Evolutionary conservation across 306 rosid genomes (phyloP).

Genomic region (Gastrolobium bilobum): DNA sequence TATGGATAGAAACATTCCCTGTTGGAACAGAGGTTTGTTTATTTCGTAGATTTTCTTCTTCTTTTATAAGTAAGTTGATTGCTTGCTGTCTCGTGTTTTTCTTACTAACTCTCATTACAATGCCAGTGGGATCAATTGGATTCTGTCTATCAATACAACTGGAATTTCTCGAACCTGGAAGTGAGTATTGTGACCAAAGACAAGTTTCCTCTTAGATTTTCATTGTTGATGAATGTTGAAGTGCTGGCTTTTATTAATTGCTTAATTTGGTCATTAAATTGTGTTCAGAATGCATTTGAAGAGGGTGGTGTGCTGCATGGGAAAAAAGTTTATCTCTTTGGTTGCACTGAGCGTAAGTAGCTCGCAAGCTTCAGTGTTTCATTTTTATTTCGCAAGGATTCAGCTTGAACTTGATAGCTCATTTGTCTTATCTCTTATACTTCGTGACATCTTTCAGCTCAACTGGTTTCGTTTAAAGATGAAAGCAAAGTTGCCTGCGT

Average conservation of each 20-base stretch:
- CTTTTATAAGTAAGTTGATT: no score
- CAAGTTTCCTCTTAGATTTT: neutral
- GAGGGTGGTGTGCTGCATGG: conserved; percentile 73
- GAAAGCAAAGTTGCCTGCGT: conserved; percentile 73
- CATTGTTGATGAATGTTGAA: neutral
- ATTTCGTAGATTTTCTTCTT: neutral
- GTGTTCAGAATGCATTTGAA: conserved; percentile 69
- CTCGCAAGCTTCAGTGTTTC: neutral
- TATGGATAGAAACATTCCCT: conserved; percentile 56
- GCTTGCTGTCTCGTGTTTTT: conserved; percentile 2
- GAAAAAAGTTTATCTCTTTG: conserved; percentile 75
- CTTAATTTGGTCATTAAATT: neutral
- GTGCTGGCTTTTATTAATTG: conserved; percentile 11
- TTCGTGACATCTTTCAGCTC: conserved; percentile 67
- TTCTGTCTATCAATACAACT: conserved; percentile 56
- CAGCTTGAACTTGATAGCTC: neutral
- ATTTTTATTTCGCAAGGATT: neutral
- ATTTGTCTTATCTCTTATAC: conserved; percentile 4
- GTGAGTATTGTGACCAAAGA: conserved; percentile 43
- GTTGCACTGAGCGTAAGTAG: conserved; percentile 73
- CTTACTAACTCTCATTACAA: neutral
- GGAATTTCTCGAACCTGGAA: conserved; percentile 63
- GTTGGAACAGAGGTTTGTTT: conserved; percentile 61
- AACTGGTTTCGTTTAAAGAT: conserved; percentile 69
- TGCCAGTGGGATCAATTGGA: conserved; percentile 63